phyloP scores from a whole-genome alignment of 208 protist genomes.

The Balamuthia mandrillaris region DNA sequence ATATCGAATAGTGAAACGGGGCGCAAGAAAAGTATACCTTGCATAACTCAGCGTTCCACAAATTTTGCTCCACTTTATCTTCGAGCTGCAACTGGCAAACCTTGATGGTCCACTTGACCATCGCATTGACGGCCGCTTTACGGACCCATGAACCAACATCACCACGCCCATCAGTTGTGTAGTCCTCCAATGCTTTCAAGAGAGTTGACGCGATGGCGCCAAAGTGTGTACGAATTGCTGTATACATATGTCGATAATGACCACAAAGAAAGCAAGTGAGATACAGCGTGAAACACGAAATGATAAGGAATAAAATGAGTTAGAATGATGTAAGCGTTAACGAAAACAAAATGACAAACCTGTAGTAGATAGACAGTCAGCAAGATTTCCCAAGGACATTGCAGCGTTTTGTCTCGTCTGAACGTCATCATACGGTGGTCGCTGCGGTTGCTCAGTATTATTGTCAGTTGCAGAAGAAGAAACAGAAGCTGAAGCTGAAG shows the following conservation, averaged over 20 bases:
- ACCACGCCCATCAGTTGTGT: slow-evolving; percentile 89
- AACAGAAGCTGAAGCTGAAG: background rate
- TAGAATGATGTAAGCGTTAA: background rate
- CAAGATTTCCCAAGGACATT: background rate
- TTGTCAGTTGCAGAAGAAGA: background rate
- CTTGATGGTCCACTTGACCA: slow-evolving; percentile 43
- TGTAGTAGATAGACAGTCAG: no score
- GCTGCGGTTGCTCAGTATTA: no score
- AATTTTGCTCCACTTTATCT: background rate
- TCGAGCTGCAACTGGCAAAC: background rate
- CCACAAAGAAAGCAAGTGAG: background rate
- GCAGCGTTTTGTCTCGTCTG: background rate
- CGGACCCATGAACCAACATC: slow-evolving; percentile 96
- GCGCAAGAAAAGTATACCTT: background rate
- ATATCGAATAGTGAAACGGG: background rate
- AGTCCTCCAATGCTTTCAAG: slow-evolving; percentile 73
- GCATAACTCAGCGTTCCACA: background rate
- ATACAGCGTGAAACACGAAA: background rate
- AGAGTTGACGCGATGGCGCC: background rate
- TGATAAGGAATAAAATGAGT: background rate
- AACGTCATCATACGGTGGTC: no score
- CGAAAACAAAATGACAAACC: background rate
- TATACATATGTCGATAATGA: background rate
- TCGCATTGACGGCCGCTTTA: slow-evolving; percentile 76
- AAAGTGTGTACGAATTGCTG: background rate